Conservation (phyloP, 345 rosid genomes). For the Salix viminalis region DNA sequence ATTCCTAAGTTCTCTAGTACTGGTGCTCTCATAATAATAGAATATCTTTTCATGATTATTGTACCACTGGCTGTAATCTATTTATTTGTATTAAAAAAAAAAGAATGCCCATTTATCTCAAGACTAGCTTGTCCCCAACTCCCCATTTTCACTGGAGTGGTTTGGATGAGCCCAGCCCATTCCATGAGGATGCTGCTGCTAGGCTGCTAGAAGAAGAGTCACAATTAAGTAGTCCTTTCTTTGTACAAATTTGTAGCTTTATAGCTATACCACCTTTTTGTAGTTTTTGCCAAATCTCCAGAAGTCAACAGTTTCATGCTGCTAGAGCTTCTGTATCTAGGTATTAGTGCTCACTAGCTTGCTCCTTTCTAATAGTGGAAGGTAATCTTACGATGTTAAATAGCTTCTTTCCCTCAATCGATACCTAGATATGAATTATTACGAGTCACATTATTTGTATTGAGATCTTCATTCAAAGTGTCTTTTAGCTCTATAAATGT, state of each 20-base stretch:
- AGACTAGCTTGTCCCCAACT: not conserved
- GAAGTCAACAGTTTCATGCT: not conserved
- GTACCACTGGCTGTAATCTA: too few relatives aligned
- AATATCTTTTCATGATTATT: too few relatives aligned
- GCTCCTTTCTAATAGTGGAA: not conserved
- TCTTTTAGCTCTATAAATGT: too few relatives aligned
- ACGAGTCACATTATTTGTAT: too few relatives aligned
- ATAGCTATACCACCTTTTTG: not conserved
- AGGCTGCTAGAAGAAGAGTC: not conserved
- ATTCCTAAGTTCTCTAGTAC: too few relatives aligned
- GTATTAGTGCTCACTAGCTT: not conserved
- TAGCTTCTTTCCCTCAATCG: not conserved
- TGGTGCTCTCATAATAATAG: too few relatives aligned
- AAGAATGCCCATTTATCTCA: too few relatives aligned
- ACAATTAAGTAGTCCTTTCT: too few relatives aligned
- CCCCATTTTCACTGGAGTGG: not conserved
- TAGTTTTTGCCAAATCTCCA: not conserved
- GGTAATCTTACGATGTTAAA: too few relatives aligned
- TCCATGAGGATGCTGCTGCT: not conserved
- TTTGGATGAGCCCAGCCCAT: not conserved
- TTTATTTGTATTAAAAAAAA: too few relatives aligned
- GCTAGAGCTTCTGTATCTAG: not conserved
- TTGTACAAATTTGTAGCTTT: not conserved
- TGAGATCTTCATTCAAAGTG: too few relatives aligned
- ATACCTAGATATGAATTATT: too few relatives aligned